phyloP scores from a whole-genome alignment of 1,284 basidiomycete genomes.

The Thelephora terrestris region DNA sequence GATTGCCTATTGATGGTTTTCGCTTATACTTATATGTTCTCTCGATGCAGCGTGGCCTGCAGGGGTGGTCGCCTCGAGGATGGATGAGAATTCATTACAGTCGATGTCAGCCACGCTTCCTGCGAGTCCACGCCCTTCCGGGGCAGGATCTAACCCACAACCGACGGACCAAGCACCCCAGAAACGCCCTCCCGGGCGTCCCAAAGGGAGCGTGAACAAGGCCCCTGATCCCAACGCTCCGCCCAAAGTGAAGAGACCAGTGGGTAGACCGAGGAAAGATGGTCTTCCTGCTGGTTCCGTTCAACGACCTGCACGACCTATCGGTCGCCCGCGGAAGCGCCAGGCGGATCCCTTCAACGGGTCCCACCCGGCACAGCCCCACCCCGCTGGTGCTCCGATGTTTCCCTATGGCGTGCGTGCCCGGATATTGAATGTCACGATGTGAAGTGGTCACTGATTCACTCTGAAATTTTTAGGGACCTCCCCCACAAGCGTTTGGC shows the following conservation, averaged over 20 bases:
- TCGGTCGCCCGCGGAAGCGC: constrained; percentile 30
- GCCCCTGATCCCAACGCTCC: constrained; percentile 27
- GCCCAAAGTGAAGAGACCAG: constrained; percentile 40
- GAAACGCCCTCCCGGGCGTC: constrained; percentile 33
- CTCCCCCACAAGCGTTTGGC: constrained; percentile 7
- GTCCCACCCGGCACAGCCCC: constrained; percentile 8
- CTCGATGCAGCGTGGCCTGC: no score
- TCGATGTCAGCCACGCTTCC: neutral
- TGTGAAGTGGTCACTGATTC: neutral
- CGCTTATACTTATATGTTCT: no score
- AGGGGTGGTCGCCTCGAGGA: neutral
- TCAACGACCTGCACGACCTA: constrained; percentile 20
- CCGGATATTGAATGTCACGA: neutral
- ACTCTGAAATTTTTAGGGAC: constrained; percentile 1
- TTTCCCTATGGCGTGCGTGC: constrained; percentile 16
- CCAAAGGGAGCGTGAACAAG: constrained; percentile 47
- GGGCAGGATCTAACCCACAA: neutral
- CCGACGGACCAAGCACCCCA: constrained; percentile 14
- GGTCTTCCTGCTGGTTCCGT: constrained; percentile 47
- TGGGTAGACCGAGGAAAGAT: constrained; percentile 46
- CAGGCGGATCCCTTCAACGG: constrained; percentile 26
- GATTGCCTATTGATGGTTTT: no score
- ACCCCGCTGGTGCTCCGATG: constrained; percentile 12
- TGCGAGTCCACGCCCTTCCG: neutral
- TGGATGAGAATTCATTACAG: neutral